These are phyloP conservation scores for Colletotrichum nymphaeae DNA, from an alignment of 2,329 filamentous ascomycete species.

Conservation along the genomic window DNA sequence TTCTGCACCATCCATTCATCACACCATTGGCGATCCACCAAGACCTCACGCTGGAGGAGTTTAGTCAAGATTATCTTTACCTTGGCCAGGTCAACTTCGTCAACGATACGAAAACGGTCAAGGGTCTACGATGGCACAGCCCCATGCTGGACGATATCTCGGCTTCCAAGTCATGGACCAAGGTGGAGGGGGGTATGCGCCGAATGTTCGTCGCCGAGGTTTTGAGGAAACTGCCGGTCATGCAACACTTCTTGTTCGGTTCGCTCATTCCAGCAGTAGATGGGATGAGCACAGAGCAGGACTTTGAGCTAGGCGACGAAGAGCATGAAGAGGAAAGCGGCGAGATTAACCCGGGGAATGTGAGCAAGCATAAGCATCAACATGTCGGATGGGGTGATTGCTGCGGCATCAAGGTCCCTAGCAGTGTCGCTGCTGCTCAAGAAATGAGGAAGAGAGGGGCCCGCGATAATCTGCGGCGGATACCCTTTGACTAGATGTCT, in stretches of 20 bases:
- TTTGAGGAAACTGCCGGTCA: conserved; percentile 91
- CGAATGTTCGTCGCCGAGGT: conserved; percentile 98
- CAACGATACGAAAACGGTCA: conserved; percentile 95
- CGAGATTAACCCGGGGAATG: conserved; percentile 66
- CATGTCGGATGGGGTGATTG: conserved; percentile 90
- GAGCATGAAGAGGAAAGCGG: conserved; percentile 66
- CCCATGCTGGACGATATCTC: conserved; percentile 99
- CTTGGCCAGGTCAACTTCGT: conserved; percentile 94
- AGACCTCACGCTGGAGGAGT: conserved; percentile 87
- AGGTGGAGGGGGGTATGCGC: conserved; percentile 94
- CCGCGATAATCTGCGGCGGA: conserved; percentile 72
- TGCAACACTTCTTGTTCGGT: conserved; percentile 98
- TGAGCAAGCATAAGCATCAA: conserved; percentile 77
- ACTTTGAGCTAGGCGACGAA: conserved; percentile 57
- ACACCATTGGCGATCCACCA: conserved; percentile 89
- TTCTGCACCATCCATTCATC: conserved; percentile 85
- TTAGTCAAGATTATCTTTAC: conserved; percentile 85
- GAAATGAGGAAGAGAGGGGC: conserved; percentile 83
- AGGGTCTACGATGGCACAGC: conserved; percentile 93
- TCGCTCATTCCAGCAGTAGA: conserved; percentile 82
- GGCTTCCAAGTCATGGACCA: conserved; percentile 87
- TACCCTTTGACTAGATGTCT: conserved; percentile 80
- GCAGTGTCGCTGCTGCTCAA: conserved; percentile 88
- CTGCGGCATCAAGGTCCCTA: conserved; percentile 97
- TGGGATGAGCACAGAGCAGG: conserved; percentile 79